A percentile compares a stretch with the other conserved stretches of the same genome.
Evolutionary conservation across 2,329 filamentous ascomycete genomes (phyloP).

Genomic region (Epichloe festucae): DNA sequence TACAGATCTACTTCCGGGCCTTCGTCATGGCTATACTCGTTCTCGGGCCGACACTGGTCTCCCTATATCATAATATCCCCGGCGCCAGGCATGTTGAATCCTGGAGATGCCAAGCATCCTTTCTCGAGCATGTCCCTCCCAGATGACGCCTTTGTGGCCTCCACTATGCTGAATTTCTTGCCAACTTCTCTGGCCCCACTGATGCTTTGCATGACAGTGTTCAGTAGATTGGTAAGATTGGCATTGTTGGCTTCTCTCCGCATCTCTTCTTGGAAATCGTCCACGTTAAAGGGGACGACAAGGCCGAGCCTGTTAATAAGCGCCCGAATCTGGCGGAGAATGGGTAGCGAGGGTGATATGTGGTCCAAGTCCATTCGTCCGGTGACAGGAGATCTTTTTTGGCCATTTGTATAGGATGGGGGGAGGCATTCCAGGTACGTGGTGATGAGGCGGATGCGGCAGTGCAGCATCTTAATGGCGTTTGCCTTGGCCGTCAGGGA

Average conservation of each 20-base stretch:
- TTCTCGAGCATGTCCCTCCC: constrained; percentile 8
- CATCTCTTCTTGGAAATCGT: constrained; percentile 56
- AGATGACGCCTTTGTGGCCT: constrained; percentile 20
- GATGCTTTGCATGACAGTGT: constrained; percentile 60
- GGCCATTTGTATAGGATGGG: constrained; percentile 45
- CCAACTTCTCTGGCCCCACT: constrained; percentile 60
- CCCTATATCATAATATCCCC: constrained; percentile 21
- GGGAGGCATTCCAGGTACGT: constrained; percentile 67
- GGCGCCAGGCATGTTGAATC: constrained; percentile 15
- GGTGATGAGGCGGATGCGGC: constrained; percentile 57
- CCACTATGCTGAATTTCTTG: constrained; percentile 55
- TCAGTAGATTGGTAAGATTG: constrained; percentile 61
- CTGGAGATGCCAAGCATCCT: constrained; percentile 11
- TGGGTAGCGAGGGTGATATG: constrained; percentile 46
- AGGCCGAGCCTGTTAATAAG: constrained; percentile 74
- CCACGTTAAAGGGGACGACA: constrained; percentile 56
- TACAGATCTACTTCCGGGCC: not conserved
- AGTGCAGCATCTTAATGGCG: constrained; percentile 84
- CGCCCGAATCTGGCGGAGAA: constrained; percentile 79
- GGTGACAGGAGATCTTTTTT: constrained; percentile 26
- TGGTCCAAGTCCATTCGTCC: constrained; percentile 23
- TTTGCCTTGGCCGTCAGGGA: constrained; percentile 77
- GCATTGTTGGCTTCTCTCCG: constrained; percentile 76
- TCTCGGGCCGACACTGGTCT: not conserved
- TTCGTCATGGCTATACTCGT: not conserved